Base-by-base conservation (phyloP, 805 yeast genomes). In the Kazachstania kunashirensis region DNA sequence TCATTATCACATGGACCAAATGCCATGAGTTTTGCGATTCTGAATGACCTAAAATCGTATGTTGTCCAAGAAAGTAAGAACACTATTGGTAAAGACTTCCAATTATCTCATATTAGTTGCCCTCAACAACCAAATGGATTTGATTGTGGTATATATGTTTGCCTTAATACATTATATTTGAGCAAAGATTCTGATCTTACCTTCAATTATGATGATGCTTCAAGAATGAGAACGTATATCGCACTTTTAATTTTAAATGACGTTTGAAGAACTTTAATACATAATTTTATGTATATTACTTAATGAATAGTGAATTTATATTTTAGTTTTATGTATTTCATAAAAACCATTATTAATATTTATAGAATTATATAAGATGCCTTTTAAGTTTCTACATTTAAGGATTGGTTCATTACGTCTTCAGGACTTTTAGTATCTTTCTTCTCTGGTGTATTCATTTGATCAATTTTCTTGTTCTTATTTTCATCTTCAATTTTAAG, bases 81-180 rank as follows among this genome's bases (percentile, higher is more conserved):
- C 1, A 46, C 56, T 4, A 28, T 56, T 10, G 66, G 67, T 6
- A 42, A 53, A 24, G 63, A 61, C 15, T 59, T 53, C 33, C 57
- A 53, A 12, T 38, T 57, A 14, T 38, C 42, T 12, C 66, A 60
- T 26, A 43, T 56, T 2, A 53, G 60, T n/a, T 68, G 88, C 29
- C 97, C 98, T 1, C 84, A 79, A 46, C 98, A 92, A 55, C 65
- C 68, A 19, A 92, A 92, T 53, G 96, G 96, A 0, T 84, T 56
- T 47, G 98, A 92, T 58, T 92, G 98, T 64, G 98, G 98, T 6
- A 94, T 89, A 2, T 92, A 88, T 52, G 73, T 94, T 2, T 81
- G 96, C 57, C 74, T 86, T 38, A 79, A 77, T 32, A 84, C 83
- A 1, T 71, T 75, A 33, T 77, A 70, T 31, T 48, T 84, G 29